phyloP scores from a whole-genome alignment of 352 stramenopile species.

The Lagenidium giganteum region DNA sequence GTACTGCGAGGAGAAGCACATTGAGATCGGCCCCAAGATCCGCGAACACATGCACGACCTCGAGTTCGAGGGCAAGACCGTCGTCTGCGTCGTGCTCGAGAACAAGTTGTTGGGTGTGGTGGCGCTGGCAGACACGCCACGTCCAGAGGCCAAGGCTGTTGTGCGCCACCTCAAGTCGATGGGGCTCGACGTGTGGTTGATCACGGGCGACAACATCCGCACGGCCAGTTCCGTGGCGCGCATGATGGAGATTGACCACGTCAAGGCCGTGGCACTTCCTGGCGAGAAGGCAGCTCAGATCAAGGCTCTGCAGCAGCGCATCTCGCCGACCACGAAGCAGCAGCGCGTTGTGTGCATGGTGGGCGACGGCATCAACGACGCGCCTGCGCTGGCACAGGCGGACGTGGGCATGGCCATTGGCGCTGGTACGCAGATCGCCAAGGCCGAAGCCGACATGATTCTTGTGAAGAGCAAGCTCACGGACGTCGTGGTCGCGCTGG shows the following conservation, averaged over 20 bases:
- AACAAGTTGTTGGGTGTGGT: constrained; percentile 69
- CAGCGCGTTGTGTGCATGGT: constrained; percentile 89
- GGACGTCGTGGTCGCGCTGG: constrained; percentile 80
- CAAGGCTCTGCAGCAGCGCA: constrained; percentile 65
- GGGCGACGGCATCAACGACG: constrained; percentile 95
- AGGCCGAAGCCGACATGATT: constrained; percentile 85
- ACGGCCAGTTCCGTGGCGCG: constrained; percentile 87
- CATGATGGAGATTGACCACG: constrained; percentile 86
- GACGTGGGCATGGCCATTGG: constrained; percentile 92
- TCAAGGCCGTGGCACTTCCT: constrained; percentile 86
- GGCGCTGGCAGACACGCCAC: constrained; percentile 67
- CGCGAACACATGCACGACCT: constrained; percentile 74
- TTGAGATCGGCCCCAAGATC: constrained; percentile 54
- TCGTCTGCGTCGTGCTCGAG: constrained; percentile 75
- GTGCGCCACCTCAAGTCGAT: constrained; percentile 75
- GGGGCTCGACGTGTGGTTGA: constrained; percentile 81
- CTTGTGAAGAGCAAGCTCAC: constrained; percentile 81
- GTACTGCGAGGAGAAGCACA: constrained; percentile 76
- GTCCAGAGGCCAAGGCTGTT: constrained; percentile 67
- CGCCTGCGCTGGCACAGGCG: constrained; percentile 87
- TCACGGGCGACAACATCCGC: constrained; percentile 91
- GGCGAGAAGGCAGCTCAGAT: constrained; percentile 94
- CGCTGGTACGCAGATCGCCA: constrained; percentile 87
- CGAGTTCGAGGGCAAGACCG: constrained; percentile 82
- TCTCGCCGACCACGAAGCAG: constrained; percentile 67